Conservation (phyloP, 352 stramenopile species). For the Discostella stelligera region DNA sequence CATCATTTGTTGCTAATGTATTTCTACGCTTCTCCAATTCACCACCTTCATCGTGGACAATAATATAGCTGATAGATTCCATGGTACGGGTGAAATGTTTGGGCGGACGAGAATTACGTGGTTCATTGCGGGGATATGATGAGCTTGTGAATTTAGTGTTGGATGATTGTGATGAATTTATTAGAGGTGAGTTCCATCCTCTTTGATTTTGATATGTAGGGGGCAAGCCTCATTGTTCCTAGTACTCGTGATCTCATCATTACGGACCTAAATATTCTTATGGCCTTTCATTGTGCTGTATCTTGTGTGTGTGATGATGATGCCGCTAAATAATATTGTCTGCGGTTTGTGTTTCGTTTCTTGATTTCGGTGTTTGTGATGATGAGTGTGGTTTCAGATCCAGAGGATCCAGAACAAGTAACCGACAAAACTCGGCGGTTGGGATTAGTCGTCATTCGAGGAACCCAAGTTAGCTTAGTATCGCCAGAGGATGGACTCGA, state of each 20-base stretch:
- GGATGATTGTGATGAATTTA: constrained; percentile 93
- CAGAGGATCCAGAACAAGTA: constrained; percentile 87
- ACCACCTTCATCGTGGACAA: no score
- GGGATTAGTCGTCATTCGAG: constrained; percentile 90
- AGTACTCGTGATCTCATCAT: not conserved
- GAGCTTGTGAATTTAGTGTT: constrained; percentile 96
- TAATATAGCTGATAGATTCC: constrained; percentile 92
- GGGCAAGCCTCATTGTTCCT: no score
- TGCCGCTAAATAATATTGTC: no score
- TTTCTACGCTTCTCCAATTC: not conserved
- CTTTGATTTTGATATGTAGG: no score
- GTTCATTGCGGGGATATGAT: constrained; percentile 93
- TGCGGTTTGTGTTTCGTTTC: not conserved
- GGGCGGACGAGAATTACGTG: constrained; percentile 89
- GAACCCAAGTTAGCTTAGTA: constrained; percentile 83
- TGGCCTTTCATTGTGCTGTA: no score
- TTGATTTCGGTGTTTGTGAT: not conserved
- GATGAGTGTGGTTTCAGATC: constrained; percentile 37
- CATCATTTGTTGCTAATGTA: not conserved
- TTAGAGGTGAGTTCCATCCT: constrained; percentile 86
- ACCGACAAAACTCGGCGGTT: constrained; percentile 90
- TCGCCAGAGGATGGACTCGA: constrained; percentile 82
- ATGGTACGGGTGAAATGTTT: constrained; percentile 93
- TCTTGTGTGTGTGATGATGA: no score
- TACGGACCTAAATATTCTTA: no score